A percentile compares a stretch with the other conserved stretches of the same genome.
Conservation (phyloP, 768 basidiomycete genomes). For the Piloderma croceum region DNA sequence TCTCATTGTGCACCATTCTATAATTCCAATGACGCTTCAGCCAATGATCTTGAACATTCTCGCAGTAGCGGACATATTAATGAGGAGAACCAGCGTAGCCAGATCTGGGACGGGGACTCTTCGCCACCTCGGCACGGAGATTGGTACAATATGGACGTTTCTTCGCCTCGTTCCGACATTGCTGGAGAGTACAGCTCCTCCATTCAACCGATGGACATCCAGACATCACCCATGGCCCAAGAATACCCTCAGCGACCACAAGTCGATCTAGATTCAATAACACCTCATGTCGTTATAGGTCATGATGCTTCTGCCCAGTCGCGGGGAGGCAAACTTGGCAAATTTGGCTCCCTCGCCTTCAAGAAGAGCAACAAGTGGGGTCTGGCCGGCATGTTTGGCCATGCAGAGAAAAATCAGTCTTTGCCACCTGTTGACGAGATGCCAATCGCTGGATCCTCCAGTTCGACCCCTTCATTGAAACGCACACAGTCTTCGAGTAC, state of each 20-base stretch:
- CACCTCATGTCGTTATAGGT: conserved; percentile 32
- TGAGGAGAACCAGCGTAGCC: too few species aligned
- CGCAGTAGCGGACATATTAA: too few species aligned
- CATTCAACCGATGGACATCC: conserved; percentile 54
- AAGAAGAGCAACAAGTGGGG: conserved; percentile 68
- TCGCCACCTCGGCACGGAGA: too few species aligned
- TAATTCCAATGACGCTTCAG: conserved; percentile 28
- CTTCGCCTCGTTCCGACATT: too few species aligned
- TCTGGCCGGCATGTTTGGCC: conserved; percentile 60
- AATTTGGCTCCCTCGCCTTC: conserved; percentile 49
- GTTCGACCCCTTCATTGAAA: conserved; percentile 63
- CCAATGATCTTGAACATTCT: too few species aligned
- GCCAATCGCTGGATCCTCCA: conserved; percentile 43
- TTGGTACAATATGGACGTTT: too few species aligned
- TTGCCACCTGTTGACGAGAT: conserved; percentile 70
- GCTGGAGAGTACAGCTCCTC: too few species aligned
- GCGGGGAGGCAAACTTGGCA: conserved; percentile 36
- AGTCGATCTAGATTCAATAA: too few species aligned
- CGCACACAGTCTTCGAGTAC: conserved; percentile 75
- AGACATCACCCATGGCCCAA: conserved; percentile 46
- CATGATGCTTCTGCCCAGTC: conserved; percentile 36
- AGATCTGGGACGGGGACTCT: too few species aligned
- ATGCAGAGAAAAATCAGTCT: conserved; percentile 65
- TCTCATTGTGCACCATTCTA: conserved; percentile 53
- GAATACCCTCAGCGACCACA: conserved; percentile 44